Evolutionary conservation across 352 stramenopile species (phyloP).

Genomic region (Aphanomyces stellatus): DNA sequence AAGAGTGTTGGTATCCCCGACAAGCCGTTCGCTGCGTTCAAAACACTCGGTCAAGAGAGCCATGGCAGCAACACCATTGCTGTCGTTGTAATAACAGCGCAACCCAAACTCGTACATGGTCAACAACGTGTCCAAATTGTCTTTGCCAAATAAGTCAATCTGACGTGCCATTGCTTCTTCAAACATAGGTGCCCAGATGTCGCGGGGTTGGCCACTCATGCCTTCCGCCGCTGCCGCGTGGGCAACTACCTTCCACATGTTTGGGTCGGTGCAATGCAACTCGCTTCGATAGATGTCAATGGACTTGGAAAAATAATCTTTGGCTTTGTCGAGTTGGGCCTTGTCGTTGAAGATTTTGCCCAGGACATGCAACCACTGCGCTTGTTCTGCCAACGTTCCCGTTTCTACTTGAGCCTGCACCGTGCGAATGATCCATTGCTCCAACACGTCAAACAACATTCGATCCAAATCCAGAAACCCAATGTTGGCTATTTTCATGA

Average conservation of each 20-base stretch:
- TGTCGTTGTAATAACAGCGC: too few relatives aligned
- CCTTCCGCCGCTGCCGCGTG: not conserved
- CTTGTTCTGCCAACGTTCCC: not conserved
- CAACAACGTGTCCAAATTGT: too few relatives aligned
- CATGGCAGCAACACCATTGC: too few relatives aligned
- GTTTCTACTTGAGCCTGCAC: not conserved
- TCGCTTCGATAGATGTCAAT: not conserved
- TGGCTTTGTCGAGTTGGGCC: not conserved
- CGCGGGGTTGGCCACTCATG: not conserved
- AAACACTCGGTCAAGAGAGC: too few relatives aligned
- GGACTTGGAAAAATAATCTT: not conserved
- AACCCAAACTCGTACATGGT: too few relatives aligned
- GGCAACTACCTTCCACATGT: not conserved
- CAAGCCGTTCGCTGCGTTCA: too few relatives aligned
- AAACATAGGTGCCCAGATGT: not conserved
- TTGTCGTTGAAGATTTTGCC: not conserved
- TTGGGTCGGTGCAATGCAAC: not conserved
- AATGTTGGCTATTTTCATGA: not conserved
- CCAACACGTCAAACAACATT: constrained; percentile 5
- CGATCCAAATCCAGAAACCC: not conserved
- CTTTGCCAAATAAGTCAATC: too few relatives aligned
- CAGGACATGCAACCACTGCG: not conserved
- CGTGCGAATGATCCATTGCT: not conserved
- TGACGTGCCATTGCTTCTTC: not conserved
- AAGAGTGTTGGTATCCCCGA: too few relatives aligned